These are phyloP conservation scores for Tylopilus sp. DNA, from an alignment of 768 basidiomycete genomes.

Conservation along the genomic window DNA sequence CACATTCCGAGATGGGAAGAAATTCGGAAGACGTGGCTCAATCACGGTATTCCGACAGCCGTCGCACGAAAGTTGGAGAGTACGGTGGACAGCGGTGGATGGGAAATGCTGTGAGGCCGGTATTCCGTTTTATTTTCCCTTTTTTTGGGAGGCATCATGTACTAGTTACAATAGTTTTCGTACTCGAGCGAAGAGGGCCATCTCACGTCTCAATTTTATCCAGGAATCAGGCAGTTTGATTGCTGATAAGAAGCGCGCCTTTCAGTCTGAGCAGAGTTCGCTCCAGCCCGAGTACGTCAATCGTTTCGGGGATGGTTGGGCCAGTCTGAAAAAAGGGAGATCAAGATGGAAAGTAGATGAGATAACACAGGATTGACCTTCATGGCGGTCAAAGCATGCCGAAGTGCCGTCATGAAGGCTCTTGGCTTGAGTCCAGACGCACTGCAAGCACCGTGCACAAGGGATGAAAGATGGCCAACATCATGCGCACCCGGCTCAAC, in stretches of 20 bases:
- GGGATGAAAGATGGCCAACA: slow-evolving; percentile 27
- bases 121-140: not conserved
- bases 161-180: not conserved
- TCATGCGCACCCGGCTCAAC: not conserved
- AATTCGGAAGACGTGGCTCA: slow-evolving; percentile 85
- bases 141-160: not conserved
- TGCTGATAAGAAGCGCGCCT: slow-evolving; percentile 3
- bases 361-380: slow-evolving; percentile 48
- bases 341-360: not conserved
- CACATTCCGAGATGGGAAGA: slow-evolving; percentile 89
- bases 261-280: slow-evolving; percentile 20
- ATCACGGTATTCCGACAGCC: slow-evolving; percentile 83
- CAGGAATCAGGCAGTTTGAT: not conserved
- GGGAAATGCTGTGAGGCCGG: slow-evolving; percentile 67
- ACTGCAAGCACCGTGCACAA: slow-evolving; percentile 45
- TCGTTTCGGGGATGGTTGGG: slow-evolving; percentile 40
- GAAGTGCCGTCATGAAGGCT: slow-evolving; percentile 64
- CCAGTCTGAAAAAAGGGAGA: slow-evolving; percentile 31
- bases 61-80: slow-evolving; percentile 89
- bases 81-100: slow-evolving; percentile 86
- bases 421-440: slow-evolving; percentile 41
- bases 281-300: slow-evolving; percentile 36
- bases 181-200: not conserved
- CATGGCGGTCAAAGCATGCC: slow-evolving; percentile 78
- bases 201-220: not conserved